Evolutionary conservation across 176 grass and related monocot species (phyloP).

Genomic region (Avena insularis): DNA sequence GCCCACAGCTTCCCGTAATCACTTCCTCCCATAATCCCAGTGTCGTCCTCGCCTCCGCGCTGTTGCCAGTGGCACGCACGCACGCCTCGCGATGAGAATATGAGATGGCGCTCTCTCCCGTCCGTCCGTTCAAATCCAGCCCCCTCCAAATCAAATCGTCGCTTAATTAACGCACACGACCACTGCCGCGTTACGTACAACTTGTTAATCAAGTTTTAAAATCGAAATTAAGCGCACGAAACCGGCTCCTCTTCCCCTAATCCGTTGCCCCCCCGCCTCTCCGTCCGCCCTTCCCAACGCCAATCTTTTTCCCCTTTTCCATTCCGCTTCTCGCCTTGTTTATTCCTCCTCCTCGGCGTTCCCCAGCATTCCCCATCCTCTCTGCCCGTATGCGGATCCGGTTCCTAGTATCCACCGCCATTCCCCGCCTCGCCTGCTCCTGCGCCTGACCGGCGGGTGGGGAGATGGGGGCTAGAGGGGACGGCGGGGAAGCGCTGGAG

Average conservation of each 20-base stretch:
- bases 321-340: constrained; percentile 1
- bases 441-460: constrained; percentile 25
- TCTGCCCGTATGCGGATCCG: constrained; percentile 53
- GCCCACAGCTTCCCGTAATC: neutral
- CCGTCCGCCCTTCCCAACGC: constrained; percentile 38
- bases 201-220: constrained; percentile 14
- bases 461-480: constrained; percentile 34
- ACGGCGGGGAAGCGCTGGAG: neutral
- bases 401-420: constrained; percentile 32
- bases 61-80: constrained; percentile 11
- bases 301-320: neutral
- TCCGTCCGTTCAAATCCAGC: neutral
- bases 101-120: no score
- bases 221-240: neutral
- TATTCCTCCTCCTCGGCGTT: neutral
- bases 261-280: constrained; percentile 40
- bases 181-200: neutral
- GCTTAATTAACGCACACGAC: constrained; percentile 28
- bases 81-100: neutral
- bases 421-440: neutral
- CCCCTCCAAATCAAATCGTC: neutral
- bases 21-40: neutral
- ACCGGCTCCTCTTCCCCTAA: constrained; percentile 1
- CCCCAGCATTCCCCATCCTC: neutral
- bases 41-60: neutral